Evolutionary conservation across 768 basidiomycete genomes (phyloP).

Genomic region (Suillus luteus): DNA sequence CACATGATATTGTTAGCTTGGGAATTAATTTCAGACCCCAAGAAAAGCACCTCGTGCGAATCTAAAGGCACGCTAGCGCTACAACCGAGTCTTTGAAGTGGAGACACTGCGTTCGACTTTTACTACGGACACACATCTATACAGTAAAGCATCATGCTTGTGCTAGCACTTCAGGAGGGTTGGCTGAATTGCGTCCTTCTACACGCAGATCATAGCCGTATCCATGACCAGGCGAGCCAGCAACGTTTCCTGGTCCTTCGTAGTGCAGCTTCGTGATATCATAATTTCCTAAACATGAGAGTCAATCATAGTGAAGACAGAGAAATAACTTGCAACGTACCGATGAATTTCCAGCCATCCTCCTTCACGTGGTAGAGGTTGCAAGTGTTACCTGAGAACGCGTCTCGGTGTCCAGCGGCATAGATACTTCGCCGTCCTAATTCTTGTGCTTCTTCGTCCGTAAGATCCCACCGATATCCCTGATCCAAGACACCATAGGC

Average conservation of each 20-base stretch:
- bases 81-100: conserved; percentile 10
- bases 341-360: conserved; percentile 95
- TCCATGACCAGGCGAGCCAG: conserved; percentile 62
- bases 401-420: conserved; percentile 95
- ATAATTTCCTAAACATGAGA: conserved; percentile 83
- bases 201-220: conserved; percentile 83
- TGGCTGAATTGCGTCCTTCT: conserved; percentile 54
- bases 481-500: conserved; percentile 99
- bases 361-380: conserved; percentile 96
- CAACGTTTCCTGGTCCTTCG: conserved; percentile 75
- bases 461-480: conserved; percentile 90
- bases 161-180: conserved; percentile 42
- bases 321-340: conserved; percentile 43
- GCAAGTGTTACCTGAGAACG: conserved; percentile 93
- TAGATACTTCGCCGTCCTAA: conserved; percentile 92
- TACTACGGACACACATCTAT: conserved; percentile 23
- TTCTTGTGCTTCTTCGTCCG: conserved; percentile 92
- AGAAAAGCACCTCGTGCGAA: not conserved
- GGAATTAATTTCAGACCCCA: not conserved
- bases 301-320: conserved; percentile 16
- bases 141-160: conserved; percentile 23
- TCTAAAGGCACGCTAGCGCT: not conserved
- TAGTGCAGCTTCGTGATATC: conserved; percentile 91
- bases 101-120: conserved; percentile 11
- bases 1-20: not conserved